These are phyloP conservation scores for Naganishia kalamii DNA, from an alignment of 768 basidiomycete species.

Conservation along the genomic window DNA sequence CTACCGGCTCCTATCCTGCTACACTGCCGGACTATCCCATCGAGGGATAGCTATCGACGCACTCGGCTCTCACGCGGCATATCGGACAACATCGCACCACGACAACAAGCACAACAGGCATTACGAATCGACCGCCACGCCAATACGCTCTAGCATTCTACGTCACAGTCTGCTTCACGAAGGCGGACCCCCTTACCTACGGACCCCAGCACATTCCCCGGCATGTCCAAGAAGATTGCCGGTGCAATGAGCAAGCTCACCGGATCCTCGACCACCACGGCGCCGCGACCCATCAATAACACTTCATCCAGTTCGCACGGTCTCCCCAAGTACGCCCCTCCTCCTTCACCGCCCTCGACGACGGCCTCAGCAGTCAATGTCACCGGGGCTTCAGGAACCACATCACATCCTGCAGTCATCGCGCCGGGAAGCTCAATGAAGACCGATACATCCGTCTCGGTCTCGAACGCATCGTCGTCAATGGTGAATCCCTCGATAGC, in stretches of 20 bases:
- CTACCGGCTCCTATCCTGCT: too few species aligned
- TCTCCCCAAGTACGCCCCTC: not conserved
- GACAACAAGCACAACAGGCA: not conserved
- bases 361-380: slow-evolving; percentile 1
- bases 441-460: slow-evolving; percentile 9
- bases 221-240: slow-evolving; percentile 7
- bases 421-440: slow-evolving; percentile 1
- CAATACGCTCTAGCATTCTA: not conserved
- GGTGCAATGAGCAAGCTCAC: slow-evolving; percentile 17
- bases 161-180: not conserved
- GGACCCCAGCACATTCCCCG: not conserved
- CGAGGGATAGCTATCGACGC: not conserved
- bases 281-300: slow-evolving; percentile 6
- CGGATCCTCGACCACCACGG: slow-evolving; percentile 10
- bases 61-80: not conserved
- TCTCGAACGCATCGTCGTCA: slow-evolving; percentile 13
- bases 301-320: slow-evolving; percentile 2
- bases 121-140: not conserved
- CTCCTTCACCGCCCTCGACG: slow-evolving; percentile 9
- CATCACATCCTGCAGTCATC: not conserved
- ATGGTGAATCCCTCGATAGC: slow-evolving; percentile 34
- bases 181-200: not conserved
- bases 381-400: not conserved
- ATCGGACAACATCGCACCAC: not conserved
- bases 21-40: not conserved